Percentiles rank a stretch among this genome's conserved stretches.
Evolutionary conservation across 306 rosid species (phyloP).

Genomic region (Vachellia pachyceras): DNA sequence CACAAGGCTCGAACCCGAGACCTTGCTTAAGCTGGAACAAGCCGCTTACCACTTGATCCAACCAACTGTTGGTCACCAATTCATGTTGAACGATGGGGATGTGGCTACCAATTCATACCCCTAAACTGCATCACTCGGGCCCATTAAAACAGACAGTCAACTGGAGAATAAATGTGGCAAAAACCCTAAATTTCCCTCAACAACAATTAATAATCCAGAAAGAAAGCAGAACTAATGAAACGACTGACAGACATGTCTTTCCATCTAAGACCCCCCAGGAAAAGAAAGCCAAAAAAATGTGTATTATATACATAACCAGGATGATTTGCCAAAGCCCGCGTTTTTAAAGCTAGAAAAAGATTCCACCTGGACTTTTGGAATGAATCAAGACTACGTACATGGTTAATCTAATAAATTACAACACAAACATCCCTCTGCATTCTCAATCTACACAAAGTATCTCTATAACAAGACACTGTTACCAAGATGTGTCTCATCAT

Average conservation of each 20-base stretch:
- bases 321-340: conserved; percentile 34
- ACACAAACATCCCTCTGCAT: conserved; percentile 49
- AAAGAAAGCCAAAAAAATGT: not conserved
- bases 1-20: too few relatives aligned
- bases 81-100: too few relatives aligned
- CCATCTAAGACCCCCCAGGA: not conserved
- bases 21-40: too few relatives aligned
- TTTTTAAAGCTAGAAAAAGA: conserved; percentile 36
- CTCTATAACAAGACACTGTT: conserved; percentile 47
- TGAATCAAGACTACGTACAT: conserved; percentile 63
- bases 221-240: not conserved
- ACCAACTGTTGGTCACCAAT: too few relatives aligned
- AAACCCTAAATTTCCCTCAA: not conserved
- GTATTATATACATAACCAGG: conserved; percentile 47
- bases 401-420: conserved; percentile 59
- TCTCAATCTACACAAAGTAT: conserved; percentile 59
- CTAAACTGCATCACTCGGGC: not conserved
- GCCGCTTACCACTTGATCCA: too few relatives aligned
- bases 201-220: too few relatives aligned
- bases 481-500: not conserved
- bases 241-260: conserved; percentile 16
- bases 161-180: not conserved
- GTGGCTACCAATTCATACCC: too few relatives aligned
- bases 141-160: not conserved
- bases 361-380: conserved; percentile 45